A percentile compares a stretch with the other conserved stretches of the same genome.
Evolutionary conservation across 2,329 filamentous ascomycete species (phyloP).

Genomic region (Phialophora macrospora): DNA sequence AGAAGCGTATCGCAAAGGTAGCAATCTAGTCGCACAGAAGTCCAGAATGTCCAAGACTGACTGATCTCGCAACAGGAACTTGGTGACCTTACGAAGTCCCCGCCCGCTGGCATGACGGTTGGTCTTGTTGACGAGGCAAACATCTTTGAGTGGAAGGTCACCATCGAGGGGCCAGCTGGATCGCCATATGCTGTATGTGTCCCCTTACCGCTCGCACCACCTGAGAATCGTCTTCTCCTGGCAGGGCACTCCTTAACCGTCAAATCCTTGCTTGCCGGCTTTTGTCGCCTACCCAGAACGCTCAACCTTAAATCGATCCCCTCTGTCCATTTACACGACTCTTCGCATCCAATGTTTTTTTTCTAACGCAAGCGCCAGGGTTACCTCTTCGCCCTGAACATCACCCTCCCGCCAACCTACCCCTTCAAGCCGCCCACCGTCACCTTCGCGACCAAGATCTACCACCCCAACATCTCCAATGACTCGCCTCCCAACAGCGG

Average conservation of each 20-base stretch:
- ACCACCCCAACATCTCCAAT: conserved; percentile 79
- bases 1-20: conserved; percentile 57
- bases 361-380: conserved; percentile 52
- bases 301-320: not conserved
- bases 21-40: not conserved
- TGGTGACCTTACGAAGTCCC: conserved; percentile 60
- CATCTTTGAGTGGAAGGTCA: conserved; percentile 70
- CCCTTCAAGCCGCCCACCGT: conserved; percentile 86
- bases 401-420: conserved; percentile 78
- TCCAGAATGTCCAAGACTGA: not conserved
- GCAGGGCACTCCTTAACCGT: conserved; percentile 12
- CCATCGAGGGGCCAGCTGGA: conserved; percentile 67
- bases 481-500: conserved; percentile 59
- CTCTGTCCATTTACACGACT: not conserved
- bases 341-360: not conserved
- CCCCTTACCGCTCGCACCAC: too few relatives aligned
- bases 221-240: conserved; percentile 11
- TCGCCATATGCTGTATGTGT: conserved; percentile 67
- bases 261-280: not conserved
- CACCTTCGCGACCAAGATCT: conserved; percentile 85
- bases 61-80: conserved; percentile 58
- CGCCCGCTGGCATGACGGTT: conserved; percentile 63
- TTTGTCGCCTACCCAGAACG: not conserved
- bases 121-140: conserved; percentile 65
- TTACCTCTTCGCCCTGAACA: conserved; percentile 73